Conservation (phyloP, 1,284 basidiomycete genomes). For the Fereydounia khargensis region DNA sequence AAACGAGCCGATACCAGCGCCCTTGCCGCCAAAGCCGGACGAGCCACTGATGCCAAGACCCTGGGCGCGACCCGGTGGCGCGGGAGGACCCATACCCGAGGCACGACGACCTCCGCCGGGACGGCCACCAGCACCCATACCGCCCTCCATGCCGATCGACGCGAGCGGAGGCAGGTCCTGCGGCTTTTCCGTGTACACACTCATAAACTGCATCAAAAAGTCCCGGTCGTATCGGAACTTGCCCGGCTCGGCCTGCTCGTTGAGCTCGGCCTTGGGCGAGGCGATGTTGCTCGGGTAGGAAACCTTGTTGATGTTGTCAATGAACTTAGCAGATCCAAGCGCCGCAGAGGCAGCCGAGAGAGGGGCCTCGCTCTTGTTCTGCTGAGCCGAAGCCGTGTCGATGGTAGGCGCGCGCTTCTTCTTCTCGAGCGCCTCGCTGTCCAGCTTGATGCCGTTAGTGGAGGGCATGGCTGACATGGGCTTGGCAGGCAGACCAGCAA, state of each 20-base stretch:
- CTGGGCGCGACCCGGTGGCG: constrained; percentile 35
- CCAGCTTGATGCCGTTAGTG: constrained; percentile 45
- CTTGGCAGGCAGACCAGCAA: constrained; percentile 51
- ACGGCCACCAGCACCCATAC: constrained; percentile 36
- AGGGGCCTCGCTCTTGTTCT: constrained; percentile 17
- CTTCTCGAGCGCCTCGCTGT: constrained; percentile 47
- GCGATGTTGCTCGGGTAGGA: constrained; percentile 79
- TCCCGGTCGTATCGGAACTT: constrained; percentile 97
- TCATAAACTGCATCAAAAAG: constrained; percentile 97
- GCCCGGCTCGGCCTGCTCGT: constrained; percentile 74
- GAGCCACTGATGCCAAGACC: constrained; percentile 47
- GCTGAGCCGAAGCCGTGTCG: constrained; percentile 4
- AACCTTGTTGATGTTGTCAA: constrained; percentile 77
- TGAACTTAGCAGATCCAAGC: constrained; percentile 58
- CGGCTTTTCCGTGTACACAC: constrained; percentile 89
- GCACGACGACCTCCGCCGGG: constrained; percentile 28
- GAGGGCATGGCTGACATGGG: constrained; percentile 35
- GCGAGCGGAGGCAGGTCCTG: constrained; percentile 83
- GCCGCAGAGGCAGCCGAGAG: constrained; percentile 34
- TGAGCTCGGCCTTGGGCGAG: constrained; percentile 82
- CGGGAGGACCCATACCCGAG: constrained; percentile 46
- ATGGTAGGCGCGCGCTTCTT: constrained; percentile 22
- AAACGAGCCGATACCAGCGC: constrained; percentile 40
- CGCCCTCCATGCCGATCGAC: constrained; percentile 70
- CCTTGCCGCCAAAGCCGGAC: constrained; percentile 45